Conservation (phyloP, 495 filamentous ascomycete genomes). For the Talaromyces trachyspermus region DNA sequence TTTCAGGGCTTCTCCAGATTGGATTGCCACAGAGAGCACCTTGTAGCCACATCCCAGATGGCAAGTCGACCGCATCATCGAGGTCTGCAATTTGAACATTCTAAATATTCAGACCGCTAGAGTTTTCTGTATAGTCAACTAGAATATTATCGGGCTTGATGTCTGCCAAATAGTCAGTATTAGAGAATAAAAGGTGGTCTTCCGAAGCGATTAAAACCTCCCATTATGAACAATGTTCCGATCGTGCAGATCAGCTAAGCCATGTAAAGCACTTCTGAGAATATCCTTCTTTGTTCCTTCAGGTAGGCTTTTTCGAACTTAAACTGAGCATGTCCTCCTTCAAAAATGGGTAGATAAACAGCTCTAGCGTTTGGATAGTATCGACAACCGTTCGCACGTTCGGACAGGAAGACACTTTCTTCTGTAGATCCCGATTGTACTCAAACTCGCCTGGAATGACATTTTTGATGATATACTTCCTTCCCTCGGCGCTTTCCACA, state of each 20-base stretch:
- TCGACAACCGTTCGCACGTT: no score
- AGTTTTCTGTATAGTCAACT: slow-evolving; percentile 14
- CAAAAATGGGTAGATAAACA: no score
- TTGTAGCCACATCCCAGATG: slow-evolving; percentile 19
- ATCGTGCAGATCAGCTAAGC: slow-evolving; percentile 35
- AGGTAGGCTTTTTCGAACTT: no score
- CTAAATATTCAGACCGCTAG: slow-evolving; percentile 19
- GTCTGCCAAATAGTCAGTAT: slow-evolving; percentile 10
- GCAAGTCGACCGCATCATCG: slow-evolving; percentile 38
- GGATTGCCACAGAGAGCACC: slow-evolving; percentile 27
- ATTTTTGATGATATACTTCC: no score
- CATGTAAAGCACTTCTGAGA: slow-evolving; percentile 33
- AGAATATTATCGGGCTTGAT: slow-evolving; percentile 26
- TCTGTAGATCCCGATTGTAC: no score
- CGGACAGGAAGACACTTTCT: no score
- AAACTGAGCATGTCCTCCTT: no score
- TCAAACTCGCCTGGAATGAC: no score
- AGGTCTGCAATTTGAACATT: slow-evolving; percentile 32
- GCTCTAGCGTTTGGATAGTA: no score
- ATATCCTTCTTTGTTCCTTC: slow-evolving; percentile 26
- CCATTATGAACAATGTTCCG: slow-evolving; percentile 39
- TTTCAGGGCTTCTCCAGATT: slow-evolving; percentile 35
- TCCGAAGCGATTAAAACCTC: slow-evolving; percentile 9
- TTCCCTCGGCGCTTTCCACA: no score
- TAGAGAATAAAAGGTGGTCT: background rate